Percentiles rank a stretch among this genome's conserved stretches.
These are phyloP conservation scores for Colletotrichum zoysiae DNA, from an alignment of 2,329 filamentous ascomycete genomes.

Conservation along the genomic window DNA sequence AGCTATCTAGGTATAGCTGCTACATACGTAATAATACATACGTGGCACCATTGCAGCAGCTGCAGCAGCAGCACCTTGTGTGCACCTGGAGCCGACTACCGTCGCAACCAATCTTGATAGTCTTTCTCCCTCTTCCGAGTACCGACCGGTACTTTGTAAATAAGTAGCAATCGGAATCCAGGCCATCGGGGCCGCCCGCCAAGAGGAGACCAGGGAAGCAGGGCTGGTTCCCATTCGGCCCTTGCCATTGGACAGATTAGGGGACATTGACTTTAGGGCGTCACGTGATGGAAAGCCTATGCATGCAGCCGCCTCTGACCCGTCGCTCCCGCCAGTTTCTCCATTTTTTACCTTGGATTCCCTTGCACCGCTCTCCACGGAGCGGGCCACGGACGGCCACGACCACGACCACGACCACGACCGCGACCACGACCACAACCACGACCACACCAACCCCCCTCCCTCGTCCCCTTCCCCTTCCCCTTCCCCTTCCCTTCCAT, in stretches of 20 bases:
- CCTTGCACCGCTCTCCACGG: conserved; percentile 29
- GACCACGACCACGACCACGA: too few species aligned
- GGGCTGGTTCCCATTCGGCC: neutral
- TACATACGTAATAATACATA: neutral
- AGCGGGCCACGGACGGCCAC: conserved; percentile 2
- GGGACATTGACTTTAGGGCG: conserved; percentile 28
- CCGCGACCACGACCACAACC: neutral
- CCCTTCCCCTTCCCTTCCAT: too few species aligned
- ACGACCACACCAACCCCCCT: neutral
- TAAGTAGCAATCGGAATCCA: conserved; percentile 1
- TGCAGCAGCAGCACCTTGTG: neutral
- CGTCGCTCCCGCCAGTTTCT: conserved; percentile 37
- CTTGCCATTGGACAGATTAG: conserved; percentile 27
- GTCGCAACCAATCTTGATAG: neutral
- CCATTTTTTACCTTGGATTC: conserved; percentile 38
- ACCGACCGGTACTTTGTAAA: neutral
- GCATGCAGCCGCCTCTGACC: conserved; percentile 41
- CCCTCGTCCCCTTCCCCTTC: too few species aligned
- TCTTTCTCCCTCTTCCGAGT: neutral
- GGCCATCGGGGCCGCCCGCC: neutral
- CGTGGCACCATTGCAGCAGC: neutral
- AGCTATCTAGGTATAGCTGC: too few species aligned
- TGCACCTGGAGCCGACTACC: neutral
- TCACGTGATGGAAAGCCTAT: conserved; percentile 37
- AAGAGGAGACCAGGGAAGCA: neutral